phyloP scores from a whole-genome alignment of 2,329 filamentous ascomycete species.

The Hypomyces rosellus region DNA sequence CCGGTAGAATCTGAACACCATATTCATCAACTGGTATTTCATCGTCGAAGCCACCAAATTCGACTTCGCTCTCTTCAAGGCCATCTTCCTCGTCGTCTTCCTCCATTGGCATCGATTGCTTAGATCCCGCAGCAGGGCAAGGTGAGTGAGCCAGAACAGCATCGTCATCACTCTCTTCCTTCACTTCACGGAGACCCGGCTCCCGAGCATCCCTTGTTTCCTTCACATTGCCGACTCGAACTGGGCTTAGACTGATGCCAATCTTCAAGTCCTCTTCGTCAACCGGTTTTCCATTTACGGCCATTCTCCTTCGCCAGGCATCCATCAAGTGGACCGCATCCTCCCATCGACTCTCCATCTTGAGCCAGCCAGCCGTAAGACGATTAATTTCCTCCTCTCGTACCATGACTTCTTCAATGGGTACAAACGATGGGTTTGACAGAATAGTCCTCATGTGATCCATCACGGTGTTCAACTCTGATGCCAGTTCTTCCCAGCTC shows the following conservation, averaged over 20 bases:
- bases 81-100: conserved; percentile 21
- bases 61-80: conserved; percentile 26
- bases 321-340: conserved; percentile 90
- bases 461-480: conserved; percentile 70
- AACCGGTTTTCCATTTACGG: conserved; percentile 60
- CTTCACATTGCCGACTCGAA: conserved; percentile 47
- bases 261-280: conserved; percentile 62
- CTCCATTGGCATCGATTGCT: not conserved
- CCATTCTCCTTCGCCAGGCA: conserved; percentile 81
- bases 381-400: conserved; percentile 85
- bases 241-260: conserved; percentile 58
- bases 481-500: conserved; percentile 58
- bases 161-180: conserved; percentile 39
- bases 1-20: conserved; percentile 33
- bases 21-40: conserved; percentile 38
- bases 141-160: conserved; percentile 20
- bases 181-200: conserved; percentile 38
- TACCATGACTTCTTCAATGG: conserved; percentile 88
- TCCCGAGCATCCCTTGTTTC: conserved; percentile 36
- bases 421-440: conserved; percentile 93
- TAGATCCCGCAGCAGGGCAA: conserved; percentile 16
- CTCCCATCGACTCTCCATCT: conserved; percentile 85
- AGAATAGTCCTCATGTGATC: conserved; percentile 76
- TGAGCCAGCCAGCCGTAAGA: conserved; percentile 80
- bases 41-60: conserved; percentile 40